Conservation (phyloP, 345 rosid genomes). For the Rhodamnia rubescens region DNA sequence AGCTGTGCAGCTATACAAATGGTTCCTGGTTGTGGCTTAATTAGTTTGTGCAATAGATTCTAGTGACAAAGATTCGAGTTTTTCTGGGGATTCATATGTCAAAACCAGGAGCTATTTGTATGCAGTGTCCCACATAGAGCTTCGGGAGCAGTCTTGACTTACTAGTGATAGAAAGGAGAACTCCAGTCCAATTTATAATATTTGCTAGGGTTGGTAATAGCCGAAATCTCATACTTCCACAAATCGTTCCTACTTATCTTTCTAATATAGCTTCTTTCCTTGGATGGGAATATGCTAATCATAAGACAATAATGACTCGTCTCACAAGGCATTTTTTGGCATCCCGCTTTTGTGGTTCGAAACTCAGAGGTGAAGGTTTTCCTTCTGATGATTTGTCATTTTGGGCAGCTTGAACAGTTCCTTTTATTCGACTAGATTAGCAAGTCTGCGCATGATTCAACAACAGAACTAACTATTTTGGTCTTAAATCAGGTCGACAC, state of each 20-base stretch:
- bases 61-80: too few relatives aligned
- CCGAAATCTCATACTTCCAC: neutral
- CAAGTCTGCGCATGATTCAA: neutral
- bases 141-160: neutral
- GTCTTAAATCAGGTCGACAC: constrained; percentile 45
- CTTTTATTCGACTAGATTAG: neutral
- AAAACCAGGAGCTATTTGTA: neutral
- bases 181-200: neutral
- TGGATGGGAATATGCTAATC: neutral
- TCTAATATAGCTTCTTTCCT: neutral
- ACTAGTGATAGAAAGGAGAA: neutral
- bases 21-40: too few relatives aligned
- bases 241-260: neutral
- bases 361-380: neutral
- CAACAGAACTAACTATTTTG: neutral
- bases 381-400: neutral
- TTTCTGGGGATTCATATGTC: neutral
- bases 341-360: neutral
- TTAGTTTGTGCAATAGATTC: too few relatives aligned
- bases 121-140: neutral
- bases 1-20: neutral
- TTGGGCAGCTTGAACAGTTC: neutral
- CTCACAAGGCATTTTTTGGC: neutral
- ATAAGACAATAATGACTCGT: neutral
- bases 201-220: neutral